These are phyloP conservation scores for Aplosporella prunicola DNA, from an alignment of 2,329 filamentous ascomycete genomes.

Conservation along the genomic window DNA sequence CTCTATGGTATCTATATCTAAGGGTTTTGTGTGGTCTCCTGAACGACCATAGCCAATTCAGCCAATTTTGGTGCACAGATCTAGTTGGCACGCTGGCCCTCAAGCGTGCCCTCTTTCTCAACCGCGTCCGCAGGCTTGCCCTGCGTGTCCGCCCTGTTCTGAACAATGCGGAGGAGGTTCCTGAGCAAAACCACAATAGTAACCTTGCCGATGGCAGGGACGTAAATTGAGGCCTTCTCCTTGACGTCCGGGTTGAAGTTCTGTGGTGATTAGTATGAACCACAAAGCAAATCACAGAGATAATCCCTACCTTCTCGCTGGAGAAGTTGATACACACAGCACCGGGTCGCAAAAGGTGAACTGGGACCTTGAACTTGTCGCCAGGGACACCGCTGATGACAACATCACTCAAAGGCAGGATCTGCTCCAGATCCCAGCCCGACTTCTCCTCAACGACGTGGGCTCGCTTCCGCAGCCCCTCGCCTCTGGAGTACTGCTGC, in stretches of 20 bases:
- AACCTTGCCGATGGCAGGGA: slow-evolving; percentile 94
- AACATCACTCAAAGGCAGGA: slow-evolving; percentile 80
- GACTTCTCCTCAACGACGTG: slow-evolving; percentile 82
- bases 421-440: slow-evolving; percentile 69
- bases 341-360: slow-evolving; percentile 72
- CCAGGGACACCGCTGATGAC: slow-evolving; percentile 88
- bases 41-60: slow-evolving; percentile 4
- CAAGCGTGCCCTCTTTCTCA: slow-evolving; percentile 15
- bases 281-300: neutral
- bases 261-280: slow-evolving; percentile 22
- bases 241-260: slow-evolving; percentile 89
- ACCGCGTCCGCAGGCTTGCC: slow-evolving; percentile 14
- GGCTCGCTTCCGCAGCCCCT: slow-evolving; percentile 72
- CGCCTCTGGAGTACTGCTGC: slow-evolving; percentile 82
- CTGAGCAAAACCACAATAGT: slow-evolving; percentile 86
- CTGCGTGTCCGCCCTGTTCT: slow-evolving; percentile 27
- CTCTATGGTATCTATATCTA: slow-evolving; percentile 12
- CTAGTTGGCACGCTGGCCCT: slow-evolving; percentile 8
- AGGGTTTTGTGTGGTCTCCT: slow-evolving; percentile 1
- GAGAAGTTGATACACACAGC: slow-evolving; percentile 99
- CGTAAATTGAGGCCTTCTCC: slow-evolving; percentile 92
- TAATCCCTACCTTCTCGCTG: slow-evolving; percentile 59
- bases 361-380: slow-evolving; percentile 82
- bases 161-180: slow-evolving; percentile 59
- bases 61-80: neutral